Conservation (phyloP, 176 grass and related monocot genomes). For the Aegilops bicornis region DNA sequence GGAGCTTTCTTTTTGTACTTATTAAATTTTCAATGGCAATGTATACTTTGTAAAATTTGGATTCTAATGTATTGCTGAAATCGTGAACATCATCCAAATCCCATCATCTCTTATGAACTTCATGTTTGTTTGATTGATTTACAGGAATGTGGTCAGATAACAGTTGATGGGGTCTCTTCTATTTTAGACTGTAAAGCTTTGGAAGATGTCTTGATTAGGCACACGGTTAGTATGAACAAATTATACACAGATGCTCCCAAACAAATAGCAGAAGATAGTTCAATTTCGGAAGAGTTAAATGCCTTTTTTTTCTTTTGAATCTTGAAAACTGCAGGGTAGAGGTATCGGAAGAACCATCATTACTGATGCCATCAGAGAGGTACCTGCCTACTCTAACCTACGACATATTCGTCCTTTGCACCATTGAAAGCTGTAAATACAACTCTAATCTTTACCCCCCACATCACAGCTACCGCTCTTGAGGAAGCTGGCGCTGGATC, state of each 20-base stretch:
- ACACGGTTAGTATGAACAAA: slow-evolving; percentile 69
- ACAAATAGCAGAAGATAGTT: too few relatives aligned
- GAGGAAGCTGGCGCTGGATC: slow-evolving; percentile 61
- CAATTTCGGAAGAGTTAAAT: too few relatives aligned
- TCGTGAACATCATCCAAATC: too few relatives aligned
- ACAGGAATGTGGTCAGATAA: slow-evolving; percentile 83
- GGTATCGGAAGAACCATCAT: slow-evolving; percentile 67
- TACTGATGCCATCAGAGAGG: slow-evolving; percentile 56
- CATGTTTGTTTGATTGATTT: slow-evolving; percentile 4
- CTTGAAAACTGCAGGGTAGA: slow-evolving; percentile 50
- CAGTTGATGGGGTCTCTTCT: slow-evolving; percentile 62
- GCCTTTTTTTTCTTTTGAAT: slow-evolving; percentile 9
- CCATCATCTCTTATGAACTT: neutral
- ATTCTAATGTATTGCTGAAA: too few relatives aligned
- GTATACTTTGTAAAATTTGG: too few relatives aligned
- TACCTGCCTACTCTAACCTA: neutral
- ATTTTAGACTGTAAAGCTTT: slow-evolving; percentile 75
- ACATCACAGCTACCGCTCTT: slow-evolving; percentile 62
- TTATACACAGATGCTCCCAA: too few relatives aligned
- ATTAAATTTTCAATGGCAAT: too few relatives aligned
- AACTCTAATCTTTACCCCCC: too few relatives aligned
- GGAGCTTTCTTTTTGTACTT: too few relatives aligned
- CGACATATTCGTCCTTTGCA: neutral
- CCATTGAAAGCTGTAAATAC: too few relatives aligned
- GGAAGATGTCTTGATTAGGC: slow-evolving; percentile 74